Evolutionary conservation across 208 protist genomes (phyloP).

Genomic region (Trypanosoma cruzi): DNA sequence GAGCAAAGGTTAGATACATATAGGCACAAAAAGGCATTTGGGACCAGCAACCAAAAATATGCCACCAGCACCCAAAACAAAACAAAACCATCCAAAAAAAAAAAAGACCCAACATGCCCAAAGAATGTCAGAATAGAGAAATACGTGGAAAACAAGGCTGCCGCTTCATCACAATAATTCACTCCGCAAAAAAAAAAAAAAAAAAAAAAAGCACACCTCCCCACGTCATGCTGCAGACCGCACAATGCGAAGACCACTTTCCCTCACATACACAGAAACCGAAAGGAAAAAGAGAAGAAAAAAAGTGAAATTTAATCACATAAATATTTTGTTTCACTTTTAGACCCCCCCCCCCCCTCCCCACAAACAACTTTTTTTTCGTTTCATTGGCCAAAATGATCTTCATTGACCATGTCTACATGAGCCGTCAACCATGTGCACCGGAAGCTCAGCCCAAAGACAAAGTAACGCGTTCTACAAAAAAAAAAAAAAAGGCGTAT

Average conservation of each 20-base stretch:
- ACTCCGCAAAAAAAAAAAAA: too few species aligned
- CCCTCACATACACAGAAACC: not conserved
- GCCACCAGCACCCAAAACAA: not conserved
- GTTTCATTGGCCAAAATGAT: not conserved
- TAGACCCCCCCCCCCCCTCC: too few species aligned
- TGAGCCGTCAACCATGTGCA: not conserved
- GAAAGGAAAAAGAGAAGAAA: not conserved
- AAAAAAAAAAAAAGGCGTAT: not conserved
- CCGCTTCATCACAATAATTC: too few species aligned
- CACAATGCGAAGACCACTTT: too few species aligned
- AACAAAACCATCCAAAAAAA: not conserved
- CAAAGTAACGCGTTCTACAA: too few species aligned
- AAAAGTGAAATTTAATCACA: not conserved
- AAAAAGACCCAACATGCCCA: not conserved
- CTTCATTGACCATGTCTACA: not conserved
- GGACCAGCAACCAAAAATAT: not conserved
- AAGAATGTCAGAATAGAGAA: not conserved
- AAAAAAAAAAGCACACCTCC: too few species aligned
- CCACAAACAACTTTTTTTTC: too few species aligned
- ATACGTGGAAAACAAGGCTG: too few species aligned
- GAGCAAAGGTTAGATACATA: not conserved
- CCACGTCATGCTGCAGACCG: too few species aligned
- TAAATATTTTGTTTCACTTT: too few species aligned
- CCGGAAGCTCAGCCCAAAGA: too few species aligned
- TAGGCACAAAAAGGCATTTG: slow-evolving; percentile 1